Base-by-base conservation (phyloP, 2,329 filamentous ascomycete genomes). In the Dactylonectria estremocensis region DNA sequence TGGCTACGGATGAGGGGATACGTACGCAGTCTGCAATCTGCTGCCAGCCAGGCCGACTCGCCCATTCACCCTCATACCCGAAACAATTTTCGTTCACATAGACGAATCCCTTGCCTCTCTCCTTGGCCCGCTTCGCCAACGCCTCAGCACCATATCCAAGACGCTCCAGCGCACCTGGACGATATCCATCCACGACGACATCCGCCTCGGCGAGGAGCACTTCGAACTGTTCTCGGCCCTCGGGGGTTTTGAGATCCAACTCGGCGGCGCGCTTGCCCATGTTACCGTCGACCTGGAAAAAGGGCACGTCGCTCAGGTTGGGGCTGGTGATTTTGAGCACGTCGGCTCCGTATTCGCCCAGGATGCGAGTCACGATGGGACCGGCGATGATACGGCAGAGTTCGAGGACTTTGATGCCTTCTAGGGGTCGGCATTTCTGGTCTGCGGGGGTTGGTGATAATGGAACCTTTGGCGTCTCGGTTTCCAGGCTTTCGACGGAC, bases 311-410 rank as follows among this genome's bases (percentile, higher is more conserved):
- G 5, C 89, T 88, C n/a, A 94, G 83, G 52, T 88, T 83, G 0
- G 90, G 87, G 8, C 89, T 89, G 3, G 91, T 94, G 52, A 94
- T 85, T 73, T 93, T 92, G 71, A 95, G 85, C 1, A 95, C 92
- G 60, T 91, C 88, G 8, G 92, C 92, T 2, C 93, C 93, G 76
- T 94, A 91, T 69, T 93, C 92, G n/a, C 90, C 91, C 0, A 95
- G 85, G 2, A 90, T 90, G 33, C 91, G 88, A 3, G 89, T 89
- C 71, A 94, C 90, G 5, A 90, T 89, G n/a, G 92, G 92, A 0
- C 92, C 92, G 3, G 92, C 92, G 69, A 95, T 93, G 74, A 94
- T 90, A 46, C 92, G 89, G 76, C 91, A 93, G 33, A 95, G 82
- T 76, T 95, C 93, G 5, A 95, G 85, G 6, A 95, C 92, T 70